Base-by-base conservation (phyloP, 164 flowering plant species). In the Aristolochia contorta region DNA sequence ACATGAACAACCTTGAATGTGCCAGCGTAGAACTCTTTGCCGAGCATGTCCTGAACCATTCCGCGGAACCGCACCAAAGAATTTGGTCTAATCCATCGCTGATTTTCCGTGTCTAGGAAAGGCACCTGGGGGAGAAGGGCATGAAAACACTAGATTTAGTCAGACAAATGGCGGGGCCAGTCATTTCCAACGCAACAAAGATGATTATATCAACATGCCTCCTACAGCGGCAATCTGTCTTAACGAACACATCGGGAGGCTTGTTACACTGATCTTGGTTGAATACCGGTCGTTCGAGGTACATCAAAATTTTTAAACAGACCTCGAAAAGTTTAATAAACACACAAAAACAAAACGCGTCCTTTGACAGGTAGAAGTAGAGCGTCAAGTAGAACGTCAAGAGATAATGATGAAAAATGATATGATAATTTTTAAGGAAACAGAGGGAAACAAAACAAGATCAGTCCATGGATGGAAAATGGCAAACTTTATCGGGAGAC, bases 41-140 rank as follows among this genome's bases (percentile, higher is more conserved):
- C 96, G 58, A 85, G 72, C 96, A 85, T 85, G 72, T 93, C 97
- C 63, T 93, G 97, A 18, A 90, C 75, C 99, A 93, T 88, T 52
- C 97, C 97, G 18, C 89, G 75, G 64, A 85, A 90, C 0, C 93
- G 76, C 54, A 93, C 93, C 12, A 90, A 75, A 12, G 88, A 79
- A 67, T 86, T 85, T 18, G 96, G 87, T 64, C 66, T 76, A 63
- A 89, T 50, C 71, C 70, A 61, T 47, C 62, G 63, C 13, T 80
- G 53, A n/a, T 61, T 84, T 27, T 64, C 37, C 0, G 67, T 59
- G 67, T 78, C 76, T 13, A 93, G 84, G 37, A 87, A 57, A 14
- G 97, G 98, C 57, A 89, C 90, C 94, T 86, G 60, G 3, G 66
- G n/a, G 43, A 21, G 43, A 52, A 58, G 16, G 1, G 45, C 16